Percentiles rank a stretch among this genome's conserved stretches.
Conservation (phyloP, 169 alveolate genomes). For the Perkinsus olseni region DNA sequence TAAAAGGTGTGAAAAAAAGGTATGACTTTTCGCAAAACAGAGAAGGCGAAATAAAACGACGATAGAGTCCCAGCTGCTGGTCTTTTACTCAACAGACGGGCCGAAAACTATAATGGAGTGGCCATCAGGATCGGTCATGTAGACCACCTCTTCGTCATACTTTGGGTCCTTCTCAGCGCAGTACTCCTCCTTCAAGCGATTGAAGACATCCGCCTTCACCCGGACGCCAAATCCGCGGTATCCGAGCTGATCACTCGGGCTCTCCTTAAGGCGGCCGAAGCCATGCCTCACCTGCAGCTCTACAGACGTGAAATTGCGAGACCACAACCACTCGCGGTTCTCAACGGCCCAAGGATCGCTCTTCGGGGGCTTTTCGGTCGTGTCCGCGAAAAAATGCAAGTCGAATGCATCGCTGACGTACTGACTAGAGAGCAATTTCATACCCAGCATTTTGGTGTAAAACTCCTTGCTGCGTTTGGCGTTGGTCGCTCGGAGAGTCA, state of each 20-base stretch:
- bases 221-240: background rate
- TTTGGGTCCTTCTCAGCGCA: background rate
- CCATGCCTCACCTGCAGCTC: background rate
- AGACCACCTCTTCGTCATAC: background rate
- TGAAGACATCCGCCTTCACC: background rate
- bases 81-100: background rate
- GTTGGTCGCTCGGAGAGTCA: background rate
- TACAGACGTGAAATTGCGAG: background rate
- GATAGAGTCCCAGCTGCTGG: no score
- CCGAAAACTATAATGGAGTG: background rate
- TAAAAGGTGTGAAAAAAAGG: no score
- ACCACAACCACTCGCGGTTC: background rate
- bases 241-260: background rate
- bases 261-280: background rate
- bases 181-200: background rate
- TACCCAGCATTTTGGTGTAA: background rate
- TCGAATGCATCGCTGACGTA: background rate
- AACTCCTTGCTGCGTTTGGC: background rate
- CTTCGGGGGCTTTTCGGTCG: background rate
- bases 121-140: background rate
- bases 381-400: background rate
- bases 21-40: no score
- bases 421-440: background rate
- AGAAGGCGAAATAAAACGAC: no score
- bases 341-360: background rate